phyloP scores from a whole-genome alignment of 2,329 filamentous ascomycete species.

The Trichoderma atroviride region DNA sequence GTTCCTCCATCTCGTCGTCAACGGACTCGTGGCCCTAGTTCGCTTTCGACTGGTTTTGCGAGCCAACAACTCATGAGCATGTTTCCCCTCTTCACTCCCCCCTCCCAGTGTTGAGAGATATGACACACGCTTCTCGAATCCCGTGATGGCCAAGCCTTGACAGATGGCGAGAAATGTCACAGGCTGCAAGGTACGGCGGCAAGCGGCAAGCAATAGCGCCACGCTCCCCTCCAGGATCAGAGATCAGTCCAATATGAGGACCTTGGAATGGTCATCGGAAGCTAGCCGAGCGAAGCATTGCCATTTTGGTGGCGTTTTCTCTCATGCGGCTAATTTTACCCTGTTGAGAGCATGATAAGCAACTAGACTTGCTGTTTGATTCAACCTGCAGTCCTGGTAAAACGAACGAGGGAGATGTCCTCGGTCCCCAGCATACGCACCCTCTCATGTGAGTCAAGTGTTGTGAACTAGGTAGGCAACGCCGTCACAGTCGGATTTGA shows the following conservation, averaged over 20 bases:
- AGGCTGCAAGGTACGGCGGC: constrained; percentile 18
- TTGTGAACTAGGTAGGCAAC: neutral
- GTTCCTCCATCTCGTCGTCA: neutral
- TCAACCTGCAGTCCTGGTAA: neutral
- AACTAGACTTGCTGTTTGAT: neutral
- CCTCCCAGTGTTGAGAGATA: neutral
- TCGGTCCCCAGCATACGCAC: neutral
- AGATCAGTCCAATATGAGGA: neutral
- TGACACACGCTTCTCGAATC: neutral
- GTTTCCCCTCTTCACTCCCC: neutral
- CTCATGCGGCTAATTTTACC: neutral
- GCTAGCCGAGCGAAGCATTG: neutral
- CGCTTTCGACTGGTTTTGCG: constrained; percentile 5
- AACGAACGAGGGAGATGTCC: neutral
- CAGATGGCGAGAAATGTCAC: constrained; percentile 9
- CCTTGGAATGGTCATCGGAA: neutral
- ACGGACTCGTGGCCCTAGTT: neutral
- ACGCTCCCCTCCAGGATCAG: neutral
- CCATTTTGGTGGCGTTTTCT: neutral
- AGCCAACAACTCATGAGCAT: constrained; percentile 12
- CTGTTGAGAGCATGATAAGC: neutral
- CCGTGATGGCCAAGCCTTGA: neutral
- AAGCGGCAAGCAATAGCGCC: neutral
- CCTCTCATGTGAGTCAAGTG: neutral
- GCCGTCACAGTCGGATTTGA: neutral